Evolutionary conservation across 2,329 filamentous ascomycete species (phyloP).

Genomic region (Penicillium freii): DNA sequence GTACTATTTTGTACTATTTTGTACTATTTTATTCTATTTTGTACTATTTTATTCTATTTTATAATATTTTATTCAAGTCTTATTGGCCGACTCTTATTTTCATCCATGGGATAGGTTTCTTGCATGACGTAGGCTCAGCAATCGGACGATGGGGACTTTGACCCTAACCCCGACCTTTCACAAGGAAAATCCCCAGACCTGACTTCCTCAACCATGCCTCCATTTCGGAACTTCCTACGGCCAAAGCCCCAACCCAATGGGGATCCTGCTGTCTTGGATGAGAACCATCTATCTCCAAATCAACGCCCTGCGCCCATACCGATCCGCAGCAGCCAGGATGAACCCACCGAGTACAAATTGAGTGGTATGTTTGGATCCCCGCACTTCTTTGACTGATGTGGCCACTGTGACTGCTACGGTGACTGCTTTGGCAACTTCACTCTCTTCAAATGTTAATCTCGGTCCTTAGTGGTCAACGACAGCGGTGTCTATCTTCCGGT

Average conservation of each 20-base stretch:
- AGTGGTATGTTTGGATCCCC: conserved; percentile 60
- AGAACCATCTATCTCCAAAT: conserved; percentile 52
- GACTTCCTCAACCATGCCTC: conserved; percentile 53
- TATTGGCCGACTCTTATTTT: not conserved
- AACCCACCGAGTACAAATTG: conserved; percentile 74
- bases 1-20: no score
- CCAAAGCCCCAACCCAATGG: conserved; percentile 53
- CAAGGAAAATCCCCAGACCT: not conserved
- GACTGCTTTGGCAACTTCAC: not conserved
- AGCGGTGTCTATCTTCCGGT: conserved; percentile 92
- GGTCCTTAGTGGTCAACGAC: conserved; percentile 78
- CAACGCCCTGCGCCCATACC: conserved; percentile 52
- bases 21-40: no score
- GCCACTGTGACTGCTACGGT: not conserved
- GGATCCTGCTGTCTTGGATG: conserved; percentile 48
- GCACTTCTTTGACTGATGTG: not conserved
- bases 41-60: not conserved
- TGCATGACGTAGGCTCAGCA: conserved; percentile 2
- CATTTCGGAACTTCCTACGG: conserved; percentile 70
- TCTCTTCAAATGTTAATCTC: conserved; percentile 23
- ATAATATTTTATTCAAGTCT: not conserved
- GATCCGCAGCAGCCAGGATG: conserved; percentile 60
- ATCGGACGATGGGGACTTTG: not conserved
- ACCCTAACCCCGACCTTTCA: not conserved
- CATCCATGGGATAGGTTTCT: not conserved